Evolutionary conservation across 352 stramenopile species (phyloP), one percentile per base, ranked within the genome.

Genomic region (Pythium phragmitis): DNA sequence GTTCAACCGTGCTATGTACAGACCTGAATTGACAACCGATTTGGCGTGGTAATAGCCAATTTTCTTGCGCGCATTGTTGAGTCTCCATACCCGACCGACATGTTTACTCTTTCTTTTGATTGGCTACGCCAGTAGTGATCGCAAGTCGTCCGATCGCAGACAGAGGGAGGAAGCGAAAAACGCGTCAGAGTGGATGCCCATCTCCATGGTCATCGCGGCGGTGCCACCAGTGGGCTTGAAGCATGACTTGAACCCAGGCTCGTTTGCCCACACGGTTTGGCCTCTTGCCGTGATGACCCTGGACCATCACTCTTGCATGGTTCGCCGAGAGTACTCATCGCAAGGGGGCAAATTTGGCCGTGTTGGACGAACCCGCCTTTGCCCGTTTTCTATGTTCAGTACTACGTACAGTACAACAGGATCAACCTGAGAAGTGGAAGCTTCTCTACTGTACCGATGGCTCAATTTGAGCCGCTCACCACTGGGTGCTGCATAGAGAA

Each of bases 271-370:
- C 13, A 46, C 11, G 39, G 17, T 46, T 17, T 46, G 39, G 39
- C 39, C 5, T 4, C 6, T 21, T 17, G 17, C 17, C 2, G 19
- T 54, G 46, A 41, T 63, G 56, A 55, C 9, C 43, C 56, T 54
- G 16, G 56, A 63, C 56, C 56, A 47, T 56, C 56, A 63, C 56
- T 63, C 56, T 21, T 46, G n/a, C 19, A 12, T 63, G 45, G 56
- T 36, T n/a, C 23, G 16, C 19, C 56, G 1, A 16, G 28, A 11
- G 45, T 55, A 63, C 56, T 63, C 56, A 63, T 63, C 56, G 47
- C 26, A 30, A 13, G 23, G 26, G 6, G 48, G n/a, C 46, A 3
- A 11, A 37, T 14, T 50, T 50, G 43, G 43, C 43, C 43, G 19
- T 39, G 43, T 50, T 50, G 39, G 39, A 30, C 26, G 26, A 30